phyloP scores from a whole-genome alignment of 139 green algal genomes.

The Tetraselmis chui region DNA sequence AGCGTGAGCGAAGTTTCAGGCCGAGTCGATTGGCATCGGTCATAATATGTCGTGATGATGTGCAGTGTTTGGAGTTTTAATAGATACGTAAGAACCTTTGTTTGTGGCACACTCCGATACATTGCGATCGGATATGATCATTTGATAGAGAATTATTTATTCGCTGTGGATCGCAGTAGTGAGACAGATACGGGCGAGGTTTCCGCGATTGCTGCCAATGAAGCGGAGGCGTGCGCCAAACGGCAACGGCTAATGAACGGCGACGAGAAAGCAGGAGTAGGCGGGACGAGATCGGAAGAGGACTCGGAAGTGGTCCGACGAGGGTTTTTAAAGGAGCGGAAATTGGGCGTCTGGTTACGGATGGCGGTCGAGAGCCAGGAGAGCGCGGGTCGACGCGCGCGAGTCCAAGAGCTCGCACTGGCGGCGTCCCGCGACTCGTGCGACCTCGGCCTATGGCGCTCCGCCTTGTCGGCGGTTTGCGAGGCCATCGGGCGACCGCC shows the following conservation, averaged over 20 bases:
- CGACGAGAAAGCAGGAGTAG: too few relatives aligned
- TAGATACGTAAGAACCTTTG: too few relatives aligned
- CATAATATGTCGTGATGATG: too few relatives aligned
- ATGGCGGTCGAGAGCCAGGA: neutral
- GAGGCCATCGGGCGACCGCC: neutral
- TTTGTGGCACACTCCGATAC: too few relatives aligned
- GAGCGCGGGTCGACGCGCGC: neutral
- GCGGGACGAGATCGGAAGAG: neutral
- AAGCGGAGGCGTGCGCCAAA: too few relatives aligned
- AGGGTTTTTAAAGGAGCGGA: neutral
- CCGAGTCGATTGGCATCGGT: too few relatives aligned
- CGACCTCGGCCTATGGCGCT: neutral
- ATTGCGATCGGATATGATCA: too few relatives aligned
- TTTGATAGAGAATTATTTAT: too few relatives aligned
- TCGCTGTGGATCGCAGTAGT: neutral
- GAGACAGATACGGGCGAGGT: neutral
- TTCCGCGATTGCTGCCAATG: too few relatives aligned
- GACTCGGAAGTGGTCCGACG: neutral
- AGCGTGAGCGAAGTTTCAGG: too few relatives aligned
- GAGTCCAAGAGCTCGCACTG: neutral
- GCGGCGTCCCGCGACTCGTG: neutral
- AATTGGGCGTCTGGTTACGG: neutral
- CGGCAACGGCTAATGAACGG: too few relatives aligned
- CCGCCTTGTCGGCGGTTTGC: neutral
- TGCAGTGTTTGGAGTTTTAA: too few relatives aligned